Conservation (phyloP, 148 eudicot species). For the Fagopyrum tataricum region DNA sequence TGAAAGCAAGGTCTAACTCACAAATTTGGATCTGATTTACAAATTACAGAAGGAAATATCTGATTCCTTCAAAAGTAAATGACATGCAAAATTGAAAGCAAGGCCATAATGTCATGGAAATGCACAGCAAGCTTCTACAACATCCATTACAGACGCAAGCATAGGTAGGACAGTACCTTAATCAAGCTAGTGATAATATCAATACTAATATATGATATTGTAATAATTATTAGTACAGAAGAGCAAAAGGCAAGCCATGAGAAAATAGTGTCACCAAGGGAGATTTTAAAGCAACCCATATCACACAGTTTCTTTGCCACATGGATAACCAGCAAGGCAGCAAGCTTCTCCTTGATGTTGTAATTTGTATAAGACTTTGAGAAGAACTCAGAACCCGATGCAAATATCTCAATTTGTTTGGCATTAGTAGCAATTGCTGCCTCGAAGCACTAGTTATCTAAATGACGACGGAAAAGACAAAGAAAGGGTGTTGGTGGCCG, state of each 20-base stretch:
- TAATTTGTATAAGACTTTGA: constrained; percentile 86
- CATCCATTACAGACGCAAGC: constrained; percentile 60
- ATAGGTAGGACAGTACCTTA: constrained; percentile 56
- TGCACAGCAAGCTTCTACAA: constrained; percentile 60
- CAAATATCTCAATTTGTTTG: constrained; percentile 89
- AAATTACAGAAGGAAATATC: too few species aligned
- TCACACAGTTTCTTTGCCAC: constrained; percentile 85
- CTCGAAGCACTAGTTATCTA: constrained; percentile 74
- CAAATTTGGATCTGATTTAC: too few species aligned
- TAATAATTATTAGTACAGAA: not conserved
- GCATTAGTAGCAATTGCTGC: constrained; percentile 91
- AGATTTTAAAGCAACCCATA: constrained; percentile 95
- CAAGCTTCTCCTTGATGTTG: constrained; percentile 81
- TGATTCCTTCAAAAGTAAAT: too few species aligned
- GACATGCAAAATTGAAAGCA: too few species aligned
- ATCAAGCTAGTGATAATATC: not conserved
- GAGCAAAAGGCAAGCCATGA: not conserved
- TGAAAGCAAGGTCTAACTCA: too few species aligned
- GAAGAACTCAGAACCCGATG: constrained; percentile 97
- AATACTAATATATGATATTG: not conserved
- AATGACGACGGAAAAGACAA: not conserved
- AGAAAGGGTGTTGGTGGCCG: too few species aligned
- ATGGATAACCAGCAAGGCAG: constrained; percentile 73
- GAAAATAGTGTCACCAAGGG: constrained; percentile 71
- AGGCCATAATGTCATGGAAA: constrained; percentile 70